These are phyloP conservation scores for Pseudogymnoascus sp. DNA, from an alignment of 2,329 filamentous ascomycete genomes.

Conservation along the genomic window DNA sequence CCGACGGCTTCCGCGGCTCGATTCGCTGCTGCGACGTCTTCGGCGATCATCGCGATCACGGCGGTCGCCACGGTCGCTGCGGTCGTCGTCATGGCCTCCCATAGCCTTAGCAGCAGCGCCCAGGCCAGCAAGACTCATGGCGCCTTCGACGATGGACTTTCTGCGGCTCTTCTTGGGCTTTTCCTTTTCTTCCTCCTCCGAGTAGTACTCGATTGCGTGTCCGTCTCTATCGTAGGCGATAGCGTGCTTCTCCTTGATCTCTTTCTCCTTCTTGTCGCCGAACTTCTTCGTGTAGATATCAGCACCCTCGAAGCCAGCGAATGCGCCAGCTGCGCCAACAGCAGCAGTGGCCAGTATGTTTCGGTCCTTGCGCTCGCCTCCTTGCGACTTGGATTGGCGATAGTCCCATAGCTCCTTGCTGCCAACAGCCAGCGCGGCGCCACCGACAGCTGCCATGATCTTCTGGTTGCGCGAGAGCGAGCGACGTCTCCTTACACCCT, in stretches of 20 bases:
- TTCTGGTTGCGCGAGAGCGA: conserved; percentile 56
- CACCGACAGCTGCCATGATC: conserved; percentile 57
- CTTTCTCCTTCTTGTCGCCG: conserved; percentile 32
- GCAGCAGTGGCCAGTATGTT: conserved; percentile 53
- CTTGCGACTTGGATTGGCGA: conserved; percentile 41
- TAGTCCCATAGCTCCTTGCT: conserved; percentile 61
- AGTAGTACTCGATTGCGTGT: conserved; percentile 46
- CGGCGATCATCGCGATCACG: conserved; percentile 33
- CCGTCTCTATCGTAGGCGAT: conserved; percentile 48
- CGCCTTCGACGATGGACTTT: conserved; percentile 57
- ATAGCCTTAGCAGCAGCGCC: conserved; percentile 54
- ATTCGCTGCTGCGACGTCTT: conserved; percentile 32
- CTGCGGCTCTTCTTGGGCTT: conserved; percentile 48
- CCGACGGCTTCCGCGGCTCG: conserved; percentile 37
- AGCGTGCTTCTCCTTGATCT: conserved; percentile 46
- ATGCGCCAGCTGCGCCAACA: conserved; percentile 54
- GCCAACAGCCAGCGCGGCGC: conserved; percentile 55
- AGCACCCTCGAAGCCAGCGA: conserved; percentile 56
- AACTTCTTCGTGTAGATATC: conserved; percentile 55
- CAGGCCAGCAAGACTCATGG: conserved; percentile 52
- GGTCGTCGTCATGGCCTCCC: conserved; percentile 33
- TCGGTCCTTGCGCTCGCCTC: conserved; percentile 40
- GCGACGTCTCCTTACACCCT: conserved; percentile 38
- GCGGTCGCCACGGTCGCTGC: conserved; percentile 33
- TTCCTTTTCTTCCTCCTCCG: conserved; percentile 48